These are phyloP conservation scores for Amphicarpaea edgeworthii DNA, from an alignment of 306 rosid genomes.

Conservation along the genomic window DNA sequence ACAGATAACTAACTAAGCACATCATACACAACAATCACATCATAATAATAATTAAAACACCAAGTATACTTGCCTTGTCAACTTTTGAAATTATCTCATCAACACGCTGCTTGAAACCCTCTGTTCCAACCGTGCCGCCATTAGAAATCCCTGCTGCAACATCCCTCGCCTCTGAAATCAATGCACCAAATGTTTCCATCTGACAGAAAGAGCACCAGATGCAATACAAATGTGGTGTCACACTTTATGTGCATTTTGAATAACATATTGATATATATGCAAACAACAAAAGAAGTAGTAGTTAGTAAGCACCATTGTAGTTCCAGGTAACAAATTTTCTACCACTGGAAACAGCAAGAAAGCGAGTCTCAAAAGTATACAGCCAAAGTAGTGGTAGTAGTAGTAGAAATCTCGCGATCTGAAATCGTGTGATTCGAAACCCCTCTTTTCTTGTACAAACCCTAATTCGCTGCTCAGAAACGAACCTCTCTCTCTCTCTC, in stretches of 20 bases:
- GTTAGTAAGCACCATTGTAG: neutral
- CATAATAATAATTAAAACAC: neutral
- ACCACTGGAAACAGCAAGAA: slow-evolving; percentile 10
- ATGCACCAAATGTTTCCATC: slow-evolving; percentile 56
- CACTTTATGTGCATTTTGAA: neutral
- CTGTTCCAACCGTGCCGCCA: slow-evolving; percentile 48
- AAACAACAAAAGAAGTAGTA: neutral
- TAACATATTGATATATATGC: neutral
- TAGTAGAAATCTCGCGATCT: neutral
- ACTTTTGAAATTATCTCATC: slow-evolving; percentile 62
- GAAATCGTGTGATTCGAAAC: neutral
- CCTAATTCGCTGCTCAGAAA: neutral
- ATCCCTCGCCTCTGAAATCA: slow-evolving; percentile 43
- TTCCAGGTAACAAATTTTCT: neutral
- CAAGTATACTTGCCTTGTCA: slow-evolving; percentile 59
- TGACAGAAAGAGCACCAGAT: slow-evolving; percentile 32
- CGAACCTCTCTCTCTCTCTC: neutral
- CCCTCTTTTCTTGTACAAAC: neutral
- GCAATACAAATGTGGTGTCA: neutral
- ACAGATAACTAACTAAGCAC: neutral
- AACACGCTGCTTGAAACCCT: slow-evolving; percentile 59
- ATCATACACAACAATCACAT: neutral
- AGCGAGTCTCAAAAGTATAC: neutral
- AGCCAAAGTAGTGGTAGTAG: neutral
- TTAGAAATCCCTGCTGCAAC: slow-evolving; percentile 35